phyloP scores from a whole-genome alignment of 1,284 basidiomycete species.

The Sphaerobolus stellatus region DNA sequence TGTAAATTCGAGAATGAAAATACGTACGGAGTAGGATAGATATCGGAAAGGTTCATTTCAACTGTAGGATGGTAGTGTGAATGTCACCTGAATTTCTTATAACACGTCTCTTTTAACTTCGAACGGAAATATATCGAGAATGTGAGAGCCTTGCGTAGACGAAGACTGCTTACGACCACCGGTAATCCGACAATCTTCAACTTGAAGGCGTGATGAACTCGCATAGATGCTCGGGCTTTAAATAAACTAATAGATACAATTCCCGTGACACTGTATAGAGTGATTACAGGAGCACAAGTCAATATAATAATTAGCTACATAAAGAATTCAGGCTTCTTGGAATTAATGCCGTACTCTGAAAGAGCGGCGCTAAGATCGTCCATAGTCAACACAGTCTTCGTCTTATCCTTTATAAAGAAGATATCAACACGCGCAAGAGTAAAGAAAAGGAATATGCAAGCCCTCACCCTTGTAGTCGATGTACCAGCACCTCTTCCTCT shows the following conservation, averaged over 20 bases:
- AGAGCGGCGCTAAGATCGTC: conserved; percentile 93
- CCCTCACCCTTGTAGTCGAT: conserved; percentile 59
- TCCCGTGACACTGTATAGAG: background rate
- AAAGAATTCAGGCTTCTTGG: conserved; percentile 91
- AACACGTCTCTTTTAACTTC: no score
- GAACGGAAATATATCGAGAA: no score
- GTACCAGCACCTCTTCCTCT: conserved; percentile 60
- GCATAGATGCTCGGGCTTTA: no score
- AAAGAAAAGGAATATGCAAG: background rate
- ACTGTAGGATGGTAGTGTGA: no score
- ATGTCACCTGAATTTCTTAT: no score
- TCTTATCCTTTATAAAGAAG: conserved; percentile 67
- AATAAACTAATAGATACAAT: no score
- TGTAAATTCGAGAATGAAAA: conserved; percentile 20
- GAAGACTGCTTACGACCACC: no score
- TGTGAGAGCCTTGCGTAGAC: no score
- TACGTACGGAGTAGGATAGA: no score
- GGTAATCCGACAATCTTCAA: no score
- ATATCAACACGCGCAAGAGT: background rate
- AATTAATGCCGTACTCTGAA: conserved; percentile 92
- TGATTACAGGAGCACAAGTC: background rate
- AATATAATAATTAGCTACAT: conserved; percentile 42
- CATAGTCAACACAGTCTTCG: conserved; percentile 96
- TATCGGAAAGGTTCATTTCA: no score
- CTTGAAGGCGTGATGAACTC: no score